Evolutionary conservation across 495 filamentous ascomycete genomes (phyloP).

Genomic region (Cairneyella variabilis): DNA sequence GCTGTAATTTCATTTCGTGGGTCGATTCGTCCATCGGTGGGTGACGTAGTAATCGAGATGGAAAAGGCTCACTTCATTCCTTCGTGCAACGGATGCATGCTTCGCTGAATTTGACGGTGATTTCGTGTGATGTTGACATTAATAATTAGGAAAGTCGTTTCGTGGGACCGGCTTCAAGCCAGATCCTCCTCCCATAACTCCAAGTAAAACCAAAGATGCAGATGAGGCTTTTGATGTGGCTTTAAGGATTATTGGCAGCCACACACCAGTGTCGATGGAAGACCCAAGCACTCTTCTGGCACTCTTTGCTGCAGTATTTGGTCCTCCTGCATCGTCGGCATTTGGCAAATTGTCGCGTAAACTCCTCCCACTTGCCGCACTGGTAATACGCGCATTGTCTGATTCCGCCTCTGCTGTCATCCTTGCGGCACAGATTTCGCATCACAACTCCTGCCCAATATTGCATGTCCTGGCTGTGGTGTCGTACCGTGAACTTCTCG

Average conservation of each 20-base stretch:
- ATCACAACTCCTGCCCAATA: slow-evolving; percentile 99
- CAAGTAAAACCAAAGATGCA: no score
- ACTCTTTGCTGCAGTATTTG: slow-evolving; percentile 99
- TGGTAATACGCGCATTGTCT: slow-evolving; percentile 96
- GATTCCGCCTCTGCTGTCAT: slow-evolving; percentile 89
- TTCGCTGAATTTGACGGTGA: slow-evolving; percentile 8
- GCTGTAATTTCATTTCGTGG: slow-evolving; percentile 13
- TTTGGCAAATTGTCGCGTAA: slow-evolving; percentile 93
- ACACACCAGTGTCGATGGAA: slow-evolving; percentile 98
- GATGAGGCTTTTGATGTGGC: no score
- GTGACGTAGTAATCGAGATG: not conserved
- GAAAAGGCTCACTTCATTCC: slow-evolving; percentile 12
- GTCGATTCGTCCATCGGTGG: not conserved
- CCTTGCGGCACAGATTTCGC: slow-evolving; percentile 97
- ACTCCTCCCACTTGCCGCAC: slow-evolving; percentile 97
- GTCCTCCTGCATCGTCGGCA: slow-evolving; percentile 94
- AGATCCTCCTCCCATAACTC: not conserved
- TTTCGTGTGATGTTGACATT: slow-evolving; percentile 16
- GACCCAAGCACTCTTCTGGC: slow-evolving; percentile 97
- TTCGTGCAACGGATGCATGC: slow-evolving; percentile 13
- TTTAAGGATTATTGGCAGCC: slow-evolving; percentile 61
- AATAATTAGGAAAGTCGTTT: slow-evolving; percentile 22
- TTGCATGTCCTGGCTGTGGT: slow-evolving; percentile 95
- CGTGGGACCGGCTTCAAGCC: slow-evolving; percentile 7
- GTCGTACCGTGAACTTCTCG: slow-evolving; percentile 94